Conservation (phyloP, 2,329 filamentous ascomycete genomes). For the Fusarium nygamai region DNA sequence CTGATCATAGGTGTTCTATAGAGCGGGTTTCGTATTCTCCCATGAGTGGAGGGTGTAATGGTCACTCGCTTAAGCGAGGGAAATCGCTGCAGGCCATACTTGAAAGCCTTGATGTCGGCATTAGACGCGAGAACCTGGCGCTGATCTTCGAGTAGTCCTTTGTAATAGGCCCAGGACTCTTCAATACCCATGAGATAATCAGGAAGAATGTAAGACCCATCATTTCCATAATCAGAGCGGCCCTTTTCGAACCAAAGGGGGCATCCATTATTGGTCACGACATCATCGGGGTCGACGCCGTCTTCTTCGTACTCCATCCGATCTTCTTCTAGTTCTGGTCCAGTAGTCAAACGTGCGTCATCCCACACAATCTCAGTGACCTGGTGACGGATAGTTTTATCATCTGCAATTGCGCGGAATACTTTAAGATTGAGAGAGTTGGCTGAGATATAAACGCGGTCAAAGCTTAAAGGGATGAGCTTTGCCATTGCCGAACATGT, state of each 20-base stretch:
- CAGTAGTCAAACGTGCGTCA: too few relatives aligned
- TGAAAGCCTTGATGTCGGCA: neutral
- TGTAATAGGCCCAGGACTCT: neutral
- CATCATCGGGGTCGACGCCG: neutral
- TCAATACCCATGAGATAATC: neutral
- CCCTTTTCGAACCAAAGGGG: neutral
- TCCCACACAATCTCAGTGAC: too few relatives aligned
- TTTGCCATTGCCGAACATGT: neutral
- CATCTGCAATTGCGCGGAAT: too few relatives aligned
- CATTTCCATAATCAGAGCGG: neutral
- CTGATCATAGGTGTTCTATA: constrained; percentile 5
- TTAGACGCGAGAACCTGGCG: neutral
- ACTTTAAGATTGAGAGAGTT: too few relatives aligned
- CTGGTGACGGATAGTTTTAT: too few relatives aligned
- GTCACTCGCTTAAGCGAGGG: neutral
- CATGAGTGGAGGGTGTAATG: neutral
- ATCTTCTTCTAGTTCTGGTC: too few relatives aligned
- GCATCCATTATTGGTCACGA: neutral
- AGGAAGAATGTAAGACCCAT: neutral
- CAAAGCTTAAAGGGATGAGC: neutral
- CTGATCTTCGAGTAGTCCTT: neutral
- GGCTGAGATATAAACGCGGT: neutral
- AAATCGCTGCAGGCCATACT: neutral
- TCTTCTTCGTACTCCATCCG: too few relatives aligned
- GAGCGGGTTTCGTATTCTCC: neutral